Base-by-base conservation (phyloP, 805 yeast genomes). In the Debaryomyces hansenii region DNA sequence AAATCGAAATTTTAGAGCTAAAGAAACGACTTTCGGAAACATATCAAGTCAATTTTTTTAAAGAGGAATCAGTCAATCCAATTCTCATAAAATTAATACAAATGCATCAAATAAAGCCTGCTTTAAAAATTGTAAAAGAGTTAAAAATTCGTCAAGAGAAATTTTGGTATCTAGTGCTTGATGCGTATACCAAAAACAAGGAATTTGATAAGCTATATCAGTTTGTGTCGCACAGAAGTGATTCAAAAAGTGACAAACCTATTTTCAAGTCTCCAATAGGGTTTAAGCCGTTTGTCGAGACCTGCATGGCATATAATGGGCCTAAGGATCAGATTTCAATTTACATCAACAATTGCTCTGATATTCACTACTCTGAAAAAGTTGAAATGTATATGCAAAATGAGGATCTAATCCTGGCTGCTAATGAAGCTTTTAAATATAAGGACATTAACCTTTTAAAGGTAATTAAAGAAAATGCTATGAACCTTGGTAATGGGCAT, bases 241-340 rank as follows among this genome's bases (percentile, higher is more conserved):
- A 41, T 36, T 48, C 50, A 27, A 45, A 55, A 12, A 16, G 36
- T 10, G 40, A 37, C 16, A 33, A 40, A 39, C 59, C 64, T 1
- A 72, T 69, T 38, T 49, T 57, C 24, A 84, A 80, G 50, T 80
- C 94, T 0, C 86, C 88, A 0, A 86, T 90, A 36, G 90, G 92
- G 0, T 84, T 84, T 48, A 75, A 74, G 49, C 83, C 85, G 0
- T 83, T 90, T 52, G 86, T 73, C 45, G 69, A 75, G 12, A 77
- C 79, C 33, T 75, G 84, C 33, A 56, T 78, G 35, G 57, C 55
- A 4, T 72, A 71, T 45, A 70, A 76, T 4, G 87, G 83, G 0
- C 84, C 84, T 28, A 66, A 72, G 33, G 68, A 79, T 18, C 83
- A 83, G 41, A 88, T 92, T 1, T 74, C 83, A 0, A 57, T 66